Evolutionary conservation across 1,284 basidiomycete species (phyloP), one percentile per base, ranked within the genome.

Genomic region (Ganoderma lingzhi): DNA sequence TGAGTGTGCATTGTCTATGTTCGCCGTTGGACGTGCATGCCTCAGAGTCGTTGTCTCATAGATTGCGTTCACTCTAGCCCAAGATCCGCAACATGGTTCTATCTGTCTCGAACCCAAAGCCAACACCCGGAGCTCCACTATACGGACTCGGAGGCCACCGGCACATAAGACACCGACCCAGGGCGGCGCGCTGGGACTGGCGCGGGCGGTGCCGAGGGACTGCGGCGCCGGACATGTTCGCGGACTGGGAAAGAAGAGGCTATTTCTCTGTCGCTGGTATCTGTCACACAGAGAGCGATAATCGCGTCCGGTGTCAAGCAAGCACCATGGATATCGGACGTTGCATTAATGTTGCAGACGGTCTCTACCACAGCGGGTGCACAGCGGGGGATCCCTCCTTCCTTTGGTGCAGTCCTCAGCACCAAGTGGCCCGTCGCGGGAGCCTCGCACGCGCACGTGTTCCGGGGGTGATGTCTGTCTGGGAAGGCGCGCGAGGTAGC

Each of bases 361-460:
- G 30, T 59, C 28, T 15, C 35, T 32, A 32, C 56, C 19, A 23
- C 39, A 42, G 59, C 28, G n/a, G 59, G 23, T 23, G 19, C 39
- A 41, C 23, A 42, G 59, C 59, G 39, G 65, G 67, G 44, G 12
- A 23, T 23, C 44, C n/a, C 51, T 56, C 64, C 62, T 73, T 62
- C 70, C 70, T 62, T 69, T 68, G 68, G 12, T 42, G 71, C 55
- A n/a, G 44, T 12, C 42, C 69, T 73, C 67, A 58, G 69, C 58
- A 37, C 23, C 5, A 44, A 28, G 41, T 62, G 63, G 65, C 69
- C 58, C 51, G 69, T 41, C 62, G 62, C 61, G 67, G 42, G 42
- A 60, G 44, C 39, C 39, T 41, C 41, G 37, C 63, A 60, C 63
- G 63, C 48, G 64, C 64, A 66, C 64, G 64, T 66, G 63, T 39